These are phyloP conservation scores for Cyathus pygmaeus DNA, from an alignment of 1,284 basidiomycete genomes.

Conservation along the genomic window DNA sequence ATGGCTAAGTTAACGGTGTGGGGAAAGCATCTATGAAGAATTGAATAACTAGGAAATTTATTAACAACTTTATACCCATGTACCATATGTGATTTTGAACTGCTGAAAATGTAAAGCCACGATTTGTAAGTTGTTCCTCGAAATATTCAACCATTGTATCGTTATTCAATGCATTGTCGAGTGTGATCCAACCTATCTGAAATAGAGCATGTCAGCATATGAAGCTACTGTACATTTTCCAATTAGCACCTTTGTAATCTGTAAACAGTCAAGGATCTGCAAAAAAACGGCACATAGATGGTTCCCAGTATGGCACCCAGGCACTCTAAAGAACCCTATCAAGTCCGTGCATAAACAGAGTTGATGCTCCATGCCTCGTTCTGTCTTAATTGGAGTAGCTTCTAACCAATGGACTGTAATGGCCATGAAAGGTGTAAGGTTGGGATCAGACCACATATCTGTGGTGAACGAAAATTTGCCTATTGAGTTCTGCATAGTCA, in stretches of 20 bases:
- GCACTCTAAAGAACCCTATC: slow-evolving; percentile 40
- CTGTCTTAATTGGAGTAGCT: slow-evolving; percentile 12
- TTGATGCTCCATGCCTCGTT: slow-evolving; percentile 18
- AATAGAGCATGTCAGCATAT: slow-evolving; percentile 3
- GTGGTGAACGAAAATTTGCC: slow-evolving; percentile 44
- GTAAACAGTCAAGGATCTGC: slow-evolving; percentile 31
- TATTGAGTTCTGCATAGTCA: slow-evolving; percentile 26
- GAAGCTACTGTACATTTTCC: neutral
- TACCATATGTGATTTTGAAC: slow-evolving; percentile 17
- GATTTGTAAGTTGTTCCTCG: slow-evolving; percentile 16
- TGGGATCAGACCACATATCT: slow-evolving; percentile 44
- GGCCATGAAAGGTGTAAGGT: slow-evolving; percentile 44
- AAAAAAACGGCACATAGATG: slow-evolving; percentile 40
- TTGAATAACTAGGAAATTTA: neutral
- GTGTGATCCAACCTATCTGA: slow-evolving; percentile 41
- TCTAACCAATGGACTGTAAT: slow-evolving; percentile 46
- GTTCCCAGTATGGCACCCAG: slow-evolving; percentile 41
- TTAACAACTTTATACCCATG: too few relatives aligned
- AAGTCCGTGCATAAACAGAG: slow-evolving; percentile 35
- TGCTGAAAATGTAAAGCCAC: slow-evolving; percentile 23
- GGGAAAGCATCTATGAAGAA: slow-evolving; percentile 20
- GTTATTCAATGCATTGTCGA: slow-evolving; percentile 47
- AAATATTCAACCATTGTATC: slow-evolving; percentile 35
- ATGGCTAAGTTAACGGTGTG: slow-evolving; percentile 30
- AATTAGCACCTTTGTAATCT: slow-evolving; percentile 23